Evolutionary conservation across 805 yeast genomes (phyloP), one percentile per base, ranked within the genome.

Genomic region (Barnettozyma wickerhamii): DNA sequence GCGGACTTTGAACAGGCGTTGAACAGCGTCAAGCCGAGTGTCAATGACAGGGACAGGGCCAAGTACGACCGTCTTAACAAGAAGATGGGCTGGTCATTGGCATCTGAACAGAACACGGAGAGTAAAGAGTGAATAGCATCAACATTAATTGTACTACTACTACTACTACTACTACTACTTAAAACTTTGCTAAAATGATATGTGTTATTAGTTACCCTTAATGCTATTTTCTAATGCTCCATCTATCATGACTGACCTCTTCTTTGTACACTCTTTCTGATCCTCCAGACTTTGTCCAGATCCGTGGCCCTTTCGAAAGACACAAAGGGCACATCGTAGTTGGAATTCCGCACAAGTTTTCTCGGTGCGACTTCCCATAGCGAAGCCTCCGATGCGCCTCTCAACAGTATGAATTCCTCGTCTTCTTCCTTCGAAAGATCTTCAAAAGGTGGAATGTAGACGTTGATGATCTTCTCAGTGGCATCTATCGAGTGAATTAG

Each of bases 11-110:
- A 69, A 29, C 55, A 50, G 9, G 97, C 98, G 0, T 72, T 93
- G 45, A 66, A 67, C 24, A 78, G 77, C 47, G 87, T 93, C 15
- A 81, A 83, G 47, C 97, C 98, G 1, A 84, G 95, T 59, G 99
- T 91, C 5, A 81, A 89, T 50, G 97, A 88, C 56, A 72, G 69
- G 46, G 97, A 90, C 56, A 74, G 96, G 47, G 52, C 67, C 31
- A 84, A 81, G 55, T 90, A 90, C 58, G 93, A 86, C 43, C 68
- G 72, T 48, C 64, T 88, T 55, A 84, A 82, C 50, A 81, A 75
- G 58, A 72, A 80, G 47, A 72, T 87, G 76, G 91, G 89, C 0
- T 81, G 88, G 89, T 77, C 77, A 28, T 63, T 67, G 41, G 59
- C 71, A 24, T 62, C 63, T 10, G 65, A 59, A 33, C 43, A 35